Evolutionary conservation across 1,284 basidiomycete species (phyloP), one percentile per base, ranked within the genome.

Genomic region (Ganoderma sinense): DNA sequence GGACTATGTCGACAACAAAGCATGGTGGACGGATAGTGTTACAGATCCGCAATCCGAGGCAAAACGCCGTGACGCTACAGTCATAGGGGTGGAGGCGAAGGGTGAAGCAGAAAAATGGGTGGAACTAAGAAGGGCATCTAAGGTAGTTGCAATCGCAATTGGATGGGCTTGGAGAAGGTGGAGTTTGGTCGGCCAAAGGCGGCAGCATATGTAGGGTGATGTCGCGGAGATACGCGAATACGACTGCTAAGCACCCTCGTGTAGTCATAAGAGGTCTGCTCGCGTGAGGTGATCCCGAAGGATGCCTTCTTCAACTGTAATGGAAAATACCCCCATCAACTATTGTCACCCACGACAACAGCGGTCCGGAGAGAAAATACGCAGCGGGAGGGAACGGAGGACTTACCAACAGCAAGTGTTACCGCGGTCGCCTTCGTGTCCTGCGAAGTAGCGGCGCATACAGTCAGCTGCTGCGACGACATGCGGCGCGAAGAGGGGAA

Each of bases 391-490:
- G 65, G 61, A 11, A 39, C 39, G 31, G 8, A 41, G 36, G 29
- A 82, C 84, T 76, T 74, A 89, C 89, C 90, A 71, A 88, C 84
- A 59, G 85, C 84, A 48, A 93, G 79, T 7, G 91, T 93, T 33
- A 85, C 82, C n/a, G 89, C 90, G 10, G 91, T 93, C 8, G 89
- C 86, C 71, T 85, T 84, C 0, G 90, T 92, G 72, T 93, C 91
- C 91, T 92, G 33, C 14, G 33, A 16, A 51, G 69, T 62, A 20
- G 43, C 18, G 23, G 31, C 64, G 64, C 56, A 59, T 39, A 23
- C 64, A 70, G 62, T 41, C 36, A 55, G 39, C 33, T 13, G 26
- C 66, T 62, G 68, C 68, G 40, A 11, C 23, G 33, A 43, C 14
- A 71, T 62, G 5, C 0, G 11, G 65, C 40, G 73, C 59, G 62